These are phyloP conservation scores for Penicillium sp. DNA, from an alignment of 2,329 filamentous ascomycete species.

Conservation along the genomic window DNA sequence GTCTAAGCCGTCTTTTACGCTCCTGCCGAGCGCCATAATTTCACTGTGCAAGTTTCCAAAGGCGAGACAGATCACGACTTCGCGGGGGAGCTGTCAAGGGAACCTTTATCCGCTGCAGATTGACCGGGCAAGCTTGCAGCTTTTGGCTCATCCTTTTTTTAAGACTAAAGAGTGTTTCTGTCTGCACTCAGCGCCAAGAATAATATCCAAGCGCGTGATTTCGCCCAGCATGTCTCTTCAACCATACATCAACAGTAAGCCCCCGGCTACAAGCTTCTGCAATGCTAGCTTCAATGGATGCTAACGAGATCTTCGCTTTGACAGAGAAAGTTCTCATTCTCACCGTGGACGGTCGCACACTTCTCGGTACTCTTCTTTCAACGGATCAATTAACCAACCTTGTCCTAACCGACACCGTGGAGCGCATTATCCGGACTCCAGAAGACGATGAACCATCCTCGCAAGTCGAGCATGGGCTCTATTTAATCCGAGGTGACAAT, in stretches of 20 bases:
- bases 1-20: neutral
- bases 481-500: conserved; percentile 91
- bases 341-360: conserved; percentile 87
- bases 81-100: conserved; percentile 2
- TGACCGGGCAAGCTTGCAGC: neutral
- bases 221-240: conserved; percentile 55
- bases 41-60: too few species aligned
- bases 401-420: conserved; percentile 79
- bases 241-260: conserved; percentile 58
- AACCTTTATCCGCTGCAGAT: neutral
- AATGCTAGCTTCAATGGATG: neutral
- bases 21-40: neutral
- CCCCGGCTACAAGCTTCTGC: neutral
- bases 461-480: conserved; percentile 82
- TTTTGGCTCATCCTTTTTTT: neutral
- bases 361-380: conserved; percentile 79
- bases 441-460: conserved; percentile 83
- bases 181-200: neutral
- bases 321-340: conserved; percentile 89
- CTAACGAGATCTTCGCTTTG: conserved; percentile 5
- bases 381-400: conserved; percentile 93
- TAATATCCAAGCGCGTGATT: neutral
- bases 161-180: neutral
- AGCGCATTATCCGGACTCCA: conserved; percentile 84
- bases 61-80: neutral